A percentile compares a stretch with the other conserved stretches of the same genome.
Conservation (phyloP, 2,329 filamentous ascomycete genomes). For the Hortaea sp. region DNA sequence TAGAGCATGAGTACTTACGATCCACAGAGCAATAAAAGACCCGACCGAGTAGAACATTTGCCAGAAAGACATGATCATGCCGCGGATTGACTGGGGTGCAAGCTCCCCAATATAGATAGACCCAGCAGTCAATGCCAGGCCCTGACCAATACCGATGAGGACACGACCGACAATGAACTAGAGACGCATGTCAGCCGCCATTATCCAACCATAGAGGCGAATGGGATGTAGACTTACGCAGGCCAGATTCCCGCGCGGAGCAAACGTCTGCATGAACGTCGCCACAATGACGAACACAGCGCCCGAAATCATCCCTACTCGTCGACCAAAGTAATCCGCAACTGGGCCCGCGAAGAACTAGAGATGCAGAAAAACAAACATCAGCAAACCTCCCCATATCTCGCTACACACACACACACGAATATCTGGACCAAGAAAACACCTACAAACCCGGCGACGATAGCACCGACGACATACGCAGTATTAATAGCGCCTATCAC, state of each 20-base stretch:
- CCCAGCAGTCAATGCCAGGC: conserved; percentile 54
- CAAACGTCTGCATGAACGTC: conserved; percentile 59
- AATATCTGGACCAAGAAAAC: background rate
- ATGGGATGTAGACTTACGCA: conserved; percentile 21
- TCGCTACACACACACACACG: background rate
- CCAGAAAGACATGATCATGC: conserved; percentile 61
- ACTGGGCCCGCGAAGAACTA: conserved; percentile 54
- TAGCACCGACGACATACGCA: conserved; percentile 60
- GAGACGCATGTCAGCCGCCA: background rate
- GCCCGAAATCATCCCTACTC: conserved; percentile 55
- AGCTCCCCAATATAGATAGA: conserved; percentile 64
- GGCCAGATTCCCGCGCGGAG: conserved; percentile 50
- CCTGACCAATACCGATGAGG: conserved; percentile 60
- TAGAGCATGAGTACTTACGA: conserved; percentile 21
- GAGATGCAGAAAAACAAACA: background rate
- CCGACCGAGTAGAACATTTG: conserved; percentile 59
- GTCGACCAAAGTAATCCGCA: conserved; percentile 35
- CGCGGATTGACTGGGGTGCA: conserved; percentile 53
- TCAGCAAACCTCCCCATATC: background rate
- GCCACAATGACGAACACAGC: conserved; percentile 56
- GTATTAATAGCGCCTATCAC: conserved; percentile 53
- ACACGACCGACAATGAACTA: conserved; percentile 55
- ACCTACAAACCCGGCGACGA: conserved; percentile 50
- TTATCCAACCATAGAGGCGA: too few species aligned
- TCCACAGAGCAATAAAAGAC: conserved; percentile 56